These are phyloP conservation scores for Epichloe gansuensis DNA, from an alignment of 2,329 filamentous ascomycete genomes.

Conservation along the genomic window DNA sequence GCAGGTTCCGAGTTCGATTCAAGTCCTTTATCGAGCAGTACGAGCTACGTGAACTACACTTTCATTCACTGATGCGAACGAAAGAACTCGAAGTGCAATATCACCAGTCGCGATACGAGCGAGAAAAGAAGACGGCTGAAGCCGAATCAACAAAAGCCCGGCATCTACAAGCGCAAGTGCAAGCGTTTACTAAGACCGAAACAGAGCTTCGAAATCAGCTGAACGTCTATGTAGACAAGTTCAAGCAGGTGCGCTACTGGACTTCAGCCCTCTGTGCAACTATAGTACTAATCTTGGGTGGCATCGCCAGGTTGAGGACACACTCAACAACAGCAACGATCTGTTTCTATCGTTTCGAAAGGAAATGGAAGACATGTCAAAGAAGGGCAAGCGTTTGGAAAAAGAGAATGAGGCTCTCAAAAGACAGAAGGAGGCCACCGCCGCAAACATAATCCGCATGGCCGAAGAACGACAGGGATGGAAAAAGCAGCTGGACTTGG, in stretches of 20 bases:
- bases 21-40: conserved; percentile 96
- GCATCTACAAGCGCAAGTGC: conserved; percentile 80
- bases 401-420: conserved; percentile 90
- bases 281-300: not conserved
- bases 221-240: conserved; percentile 98
- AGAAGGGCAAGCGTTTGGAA: conserved; percentile 93
- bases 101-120: conserved; percentile 76
- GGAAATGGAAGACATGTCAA: conserved; percentile 99
- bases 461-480: conserved; percentile 83
- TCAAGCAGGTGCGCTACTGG: conserved; percentile 74
- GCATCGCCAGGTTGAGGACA: conserved; percentile 74
- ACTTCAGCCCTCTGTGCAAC: not conserved
- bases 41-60: conserved; percentile 87
- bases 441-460: conserved; percentile 93
- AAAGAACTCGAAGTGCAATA: conserved; percentile 95
- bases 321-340: conserved; percentile 95
- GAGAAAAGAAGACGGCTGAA: conserved; percentile 80
- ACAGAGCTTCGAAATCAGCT: conserved; percentile 86
- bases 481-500: conserved; percentile 47
- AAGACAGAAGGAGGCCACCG: conserved; percentile 85
- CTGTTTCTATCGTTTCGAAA: conserved; percentile 93
- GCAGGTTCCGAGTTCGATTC: conserved; percentile 70
- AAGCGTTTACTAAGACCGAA: conserved; percentile 92
- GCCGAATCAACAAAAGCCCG: conserved; percentile 66
- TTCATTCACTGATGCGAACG: conserved; percentile 78